Percentiles rank a stretch among this genome's conserved stretches.
These are phyloP conservation scores for Botrytis hyacinthi DNA, from an alignment of 2,329 filamentous ascomycete species.

Conservation along the genomic window DNA sequence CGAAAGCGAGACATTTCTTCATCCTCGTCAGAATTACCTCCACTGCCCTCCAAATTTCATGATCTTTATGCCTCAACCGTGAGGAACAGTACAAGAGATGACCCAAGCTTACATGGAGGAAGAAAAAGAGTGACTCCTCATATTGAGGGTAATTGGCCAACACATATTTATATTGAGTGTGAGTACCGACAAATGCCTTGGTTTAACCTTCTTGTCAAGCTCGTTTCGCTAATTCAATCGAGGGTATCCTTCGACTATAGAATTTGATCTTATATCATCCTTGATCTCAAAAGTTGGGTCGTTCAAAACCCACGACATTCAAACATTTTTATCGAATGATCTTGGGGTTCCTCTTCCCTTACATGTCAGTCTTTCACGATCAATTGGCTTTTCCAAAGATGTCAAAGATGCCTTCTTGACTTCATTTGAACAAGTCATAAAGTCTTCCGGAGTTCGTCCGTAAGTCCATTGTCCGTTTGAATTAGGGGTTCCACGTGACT, in stretches of 20 bases:
- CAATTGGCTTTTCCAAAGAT: slow-evolving; percentile 71
- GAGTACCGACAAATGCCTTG: slow-evolving; percentile 40
- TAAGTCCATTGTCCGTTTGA: slow-evolving; percentile 38
- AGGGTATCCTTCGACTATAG: slow-evolving; percentile 55
- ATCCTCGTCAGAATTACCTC: slow-evolving; percentile 51
- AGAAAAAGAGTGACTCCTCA: slow-evolving; percentile 81
- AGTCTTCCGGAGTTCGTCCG: slow-evolving; percentile 44
- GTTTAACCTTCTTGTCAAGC: background rate
- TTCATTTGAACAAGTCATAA: slow-evolving; percentile 48
- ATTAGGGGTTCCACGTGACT: slow-evolving; percentile 2
- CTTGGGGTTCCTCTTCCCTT: slow-evolving; percentile 76
- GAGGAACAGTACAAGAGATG: slow-evolving; percentile 73
- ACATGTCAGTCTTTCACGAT: slow-evolving; percentile 86
- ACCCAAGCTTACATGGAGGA: slow-evolving; percentile 81
- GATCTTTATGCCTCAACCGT: slow-evolving; percentile 85
- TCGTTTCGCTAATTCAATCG: slow-evolving; percentile 30
- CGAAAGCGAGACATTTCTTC: slow-evolving; percentile 35
- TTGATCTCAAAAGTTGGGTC: slow-evolving; percentile 44
- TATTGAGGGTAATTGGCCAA: slow-evolving; percentile 86
- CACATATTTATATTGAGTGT: slow-evolving; percentile 93
- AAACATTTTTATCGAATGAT: slow-evolving; percentile 72
- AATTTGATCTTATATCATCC: slow-evolving; percentile 48
- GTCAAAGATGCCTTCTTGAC: slow-evolving; percentile 67
- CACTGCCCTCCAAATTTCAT: slow-evolving; percentile 77
- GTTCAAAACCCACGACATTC: slow-evolving; percentile 45